Percentiles rank a stretch among this genome's conserved stretches.
Conservation (phyloP, 805 yeast species). For the Schizosaccharomyces japonicus region DNA sequence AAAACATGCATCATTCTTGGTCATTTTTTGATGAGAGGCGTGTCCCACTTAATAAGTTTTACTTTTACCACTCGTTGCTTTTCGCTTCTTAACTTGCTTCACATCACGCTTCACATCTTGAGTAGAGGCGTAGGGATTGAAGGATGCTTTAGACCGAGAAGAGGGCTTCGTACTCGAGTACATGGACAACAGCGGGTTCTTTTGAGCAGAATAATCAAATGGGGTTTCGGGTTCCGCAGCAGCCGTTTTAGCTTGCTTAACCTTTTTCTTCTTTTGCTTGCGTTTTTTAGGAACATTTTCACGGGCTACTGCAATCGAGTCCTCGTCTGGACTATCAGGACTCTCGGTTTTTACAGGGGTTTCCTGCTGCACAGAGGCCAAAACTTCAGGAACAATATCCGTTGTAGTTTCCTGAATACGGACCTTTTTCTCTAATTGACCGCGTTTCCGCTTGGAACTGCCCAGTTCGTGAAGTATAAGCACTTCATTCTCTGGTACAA, state of each 20-base stretch:
- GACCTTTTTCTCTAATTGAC: not conserved
- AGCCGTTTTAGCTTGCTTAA: not conserved
- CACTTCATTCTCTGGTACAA: too few relatives aligned
- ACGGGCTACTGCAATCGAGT: not conserved
- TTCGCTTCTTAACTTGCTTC: not conserved
- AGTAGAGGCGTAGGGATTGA: not conserved
- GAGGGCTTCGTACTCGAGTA: not conserved
- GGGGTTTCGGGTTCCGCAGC: not conserved
- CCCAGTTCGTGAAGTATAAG: too few relatives aligned
- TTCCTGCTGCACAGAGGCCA: not conserved
- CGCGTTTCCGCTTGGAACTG: too few relatives aligned
- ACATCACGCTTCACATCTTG: not conserved
- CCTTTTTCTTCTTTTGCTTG: slow-evolving; percentile 1
- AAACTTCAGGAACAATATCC: not conserved
- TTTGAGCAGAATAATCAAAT: not conserved
- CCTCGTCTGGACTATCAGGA: too few relatives aligned
- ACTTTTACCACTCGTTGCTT: not conserved
- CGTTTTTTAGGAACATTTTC: not conserved
- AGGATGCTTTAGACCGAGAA: not conserved
- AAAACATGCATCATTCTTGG: too few relatives aligned
- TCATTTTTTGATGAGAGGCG: too few relatives aligned
- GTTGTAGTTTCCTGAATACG: not conserved
- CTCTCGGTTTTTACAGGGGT: not conserved
- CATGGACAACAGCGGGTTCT: not conserved
- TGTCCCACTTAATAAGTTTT: not conserved